Evolutionary conservation across 2,329 filamentous ascomycete species (phyloP).

Genomic region (Penicillium verrucosum): DNA sequence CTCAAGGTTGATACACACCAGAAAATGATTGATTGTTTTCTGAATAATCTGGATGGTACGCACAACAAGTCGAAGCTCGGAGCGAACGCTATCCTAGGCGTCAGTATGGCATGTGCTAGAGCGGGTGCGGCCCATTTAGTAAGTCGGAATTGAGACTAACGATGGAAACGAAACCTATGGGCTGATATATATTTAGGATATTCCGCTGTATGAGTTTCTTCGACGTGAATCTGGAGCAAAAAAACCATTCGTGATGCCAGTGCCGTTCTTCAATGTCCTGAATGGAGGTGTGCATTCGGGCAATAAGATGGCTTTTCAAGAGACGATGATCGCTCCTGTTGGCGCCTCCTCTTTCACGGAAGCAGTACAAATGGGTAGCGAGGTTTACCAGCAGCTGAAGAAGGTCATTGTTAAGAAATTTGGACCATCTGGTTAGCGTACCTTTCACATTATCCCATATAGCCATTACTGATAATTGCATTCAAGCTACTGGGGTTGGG

Average conservation of each 20-base stretch:
- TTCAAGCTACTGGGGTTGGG: constrained; percentile 29
- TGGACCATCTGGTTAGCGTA: constrained; percentile 23
- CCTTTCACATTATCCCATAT: not conserved
- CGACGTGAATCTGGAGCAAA: not conserved
- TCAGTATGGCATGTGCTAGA: not conserved
- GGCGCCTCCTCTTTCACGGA: constrained; percentile 7
- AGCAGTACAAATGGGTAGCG: constrained; percentile 30
- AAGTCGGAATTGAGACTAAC: not conserved
- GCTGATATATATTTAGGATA: not conserved
- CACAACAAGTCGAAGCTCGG: not conserved
- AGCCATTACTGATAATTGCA: not conserved
- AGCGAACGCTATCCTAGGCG: not conserved
- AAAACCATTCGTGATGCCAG: constrained; percentile 45
- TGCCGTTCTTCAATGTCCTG: constrained; percentile 59
- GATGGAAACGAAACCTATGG: not conserved
- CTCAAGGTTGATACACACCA: not conserved
- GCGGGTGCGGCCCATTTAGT: not conserved
- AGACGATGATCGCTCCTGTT: constrained; percentile 16
- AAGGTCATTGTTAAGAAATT: constrained; percentile 32
- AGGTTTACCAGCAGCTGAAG: constrained; percentile 33
- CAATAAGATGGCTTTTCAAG: constrained; percentile 53
- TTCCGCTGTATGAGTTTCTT: not conserved
- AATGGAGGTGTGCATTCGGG: constrained; percentile 49
- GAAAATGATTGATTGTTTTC: not conserved
- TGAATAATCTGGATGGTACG: not conserved